Conservation (phyloP, 768 basidiomycete species). For the Lactarius hatsudake region DNA sequence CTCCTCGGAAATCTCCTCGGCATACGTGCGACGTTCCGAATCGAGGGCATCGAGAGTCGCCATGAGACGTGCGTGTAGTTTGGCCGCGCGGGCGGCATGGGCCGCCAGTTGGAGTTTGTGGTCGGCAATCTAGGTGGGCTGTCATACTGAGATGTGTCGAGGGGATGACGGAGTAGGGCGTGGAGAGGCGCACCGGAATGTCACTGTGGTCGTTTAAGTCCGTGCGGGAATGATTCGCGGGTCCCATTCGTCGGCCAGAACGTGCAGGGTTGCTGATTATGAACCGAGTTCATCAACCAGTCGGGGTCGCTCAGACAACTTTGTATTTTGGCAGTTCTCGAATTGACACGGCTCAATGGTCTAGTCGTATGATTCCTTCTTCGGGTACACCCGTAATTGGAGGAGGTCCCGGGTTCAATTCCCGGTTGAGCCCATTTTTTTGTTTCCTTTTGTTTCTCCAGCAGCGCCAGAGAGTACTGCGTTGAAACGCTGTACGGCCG, state of each 20-base stretch:
- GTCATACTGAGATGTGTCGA: constrained; percentile 19
- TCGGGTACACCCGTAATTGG: constrained; percentile 32
- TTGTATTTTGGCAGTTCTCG: not conserved
- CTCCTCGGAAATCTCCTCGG: constrained; percentile 39
- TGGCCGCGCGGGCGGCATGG: constrained; percentile 40
- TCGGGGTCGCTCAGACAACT: not conserved
- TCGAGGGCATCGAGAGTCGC: constrained; percentile 52
- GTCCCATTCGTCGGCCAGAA: constrained; percentile 14
- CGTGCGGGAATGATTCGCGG: not conserved
- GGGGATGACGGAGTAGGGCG: constrained; percentile 2
- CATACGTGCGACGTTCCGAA: constrained; percentile 40
- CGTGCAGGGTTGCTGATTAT: not conserved
- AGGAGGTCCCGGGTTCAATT: constrained; percentile 44
- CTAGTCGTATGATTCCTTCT: constrained; percentile 39
- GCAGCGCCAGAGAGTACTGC: not conserved
- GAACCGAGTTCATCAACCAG: not conserved
- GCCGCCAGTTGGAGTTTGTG: constrained; percentile 38
- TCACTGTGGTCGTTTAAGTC: constrained; percentile 7
- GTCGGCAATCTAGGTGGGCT: constrained; percentile 27
- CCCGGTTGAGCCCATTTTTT: constrained; percentile 38
- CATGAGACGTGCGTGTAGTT: constrained; percentile 46
- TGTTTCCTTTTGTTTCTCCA: not conserved
- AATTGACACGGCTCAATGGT: constrained; percentile 32
- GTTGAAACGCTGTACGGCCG: not conserved
- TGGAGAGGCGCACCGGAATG: constrained; percentile 15